Conservation (phyloP, 306 rosid genomes). For the Trifolium pratense region DNA sequence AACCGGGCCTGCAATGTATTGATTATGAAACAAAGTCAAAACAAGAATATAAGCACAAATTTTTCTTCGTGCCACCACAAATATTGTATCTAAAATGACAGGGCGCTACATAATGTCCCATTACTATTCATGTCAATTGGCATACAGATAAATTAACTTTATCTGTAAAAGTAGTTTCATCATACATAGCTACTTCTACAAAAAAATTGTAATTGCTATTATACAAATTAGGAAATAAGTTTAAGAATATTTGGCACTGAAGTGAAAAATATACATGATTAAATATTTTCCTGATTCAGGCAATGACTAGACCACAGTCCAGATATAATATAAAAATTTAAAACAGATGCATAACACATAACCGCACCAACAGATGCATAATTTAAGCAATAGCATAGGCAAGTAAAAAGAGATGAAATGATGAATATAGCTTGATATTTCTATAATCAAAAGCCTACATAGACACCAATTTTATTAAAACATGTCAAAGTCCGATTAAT, state of each 20-base stretch:
- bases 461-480: too few relatives aligned
- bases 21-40: constrained; percentile 1
- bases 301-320: too few relatives aligned
- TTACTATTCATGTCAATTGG: not conserved
- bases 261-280: not conserved
- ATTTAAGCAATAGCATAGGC: not conserved
- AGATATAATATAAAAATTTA: too few relatives aligned
- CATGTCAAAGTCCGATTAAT: too few relatives aligned
- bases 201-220: too few relatives aligned
- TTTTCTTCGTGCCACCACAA: not conserved
- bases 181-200: not conserved
- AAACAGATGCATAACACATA: not conserved
- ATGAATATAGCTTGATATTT: too few relatives aligned
- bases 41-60: not conserved
- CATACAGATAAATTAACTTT: not conserved
- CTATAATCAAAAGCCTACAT: too few relatives aligned
- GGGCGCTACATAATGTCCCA: constrained; percentile 10
- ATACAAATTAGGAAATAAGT: not conserved
- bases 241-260: not conserved
- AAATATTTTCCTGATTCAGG: not conserved
- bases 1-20: constrained; percentile 69
- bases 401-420: too few relatives aligned
- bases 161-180: not conserved
- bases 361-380: constrained; percentile 2
- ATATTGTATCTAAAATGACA: not conserved